A percentile compares a stretch with the other conserved stretches of the same genome.
Conservation (phyloP, 2,329 filamentous ascomycete species). For the Talaromyces marneffei region DNA sequence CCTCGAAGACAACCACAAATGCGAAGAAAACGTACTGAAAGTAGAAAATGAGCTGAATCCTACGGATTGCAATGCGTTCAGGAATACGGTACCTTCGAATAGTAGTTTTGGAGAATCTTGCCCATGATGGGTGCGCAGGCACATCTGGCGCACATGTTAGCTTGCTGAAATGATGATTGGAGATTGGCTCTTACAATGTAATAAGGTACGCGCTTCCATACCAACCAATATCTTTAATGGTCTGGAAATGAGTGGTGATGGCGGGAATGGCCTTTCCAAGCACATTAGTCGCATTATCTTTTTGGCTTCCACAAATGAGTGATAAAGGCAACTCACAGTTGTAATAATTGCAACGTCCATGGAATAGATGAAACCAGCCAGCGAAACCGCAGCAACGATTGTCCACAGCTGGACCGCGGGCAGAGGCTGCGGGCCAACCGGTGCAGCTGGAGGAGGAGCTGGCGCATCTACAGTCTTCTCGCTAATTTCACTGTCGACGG, state of each 20-base stretch:
- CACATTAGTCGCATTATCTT: background rate
- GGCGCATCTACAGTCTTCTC: background rate
- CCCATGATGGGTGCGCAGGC: slow-evolving; percentile 9
- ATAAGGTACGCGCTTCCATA: slow-evolving; percentile 12
- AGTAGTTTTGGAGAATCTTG: slow-evolving; percentile 7
- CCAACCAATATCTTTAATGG: slow-evolving; percentile 12
- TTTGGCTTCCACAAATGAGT: background rate
- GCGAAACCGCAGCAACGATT: slow-evolving; percentile 10
- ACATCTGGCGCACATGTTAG: slow-evolving; percentile 5
- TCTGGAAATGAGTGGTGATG: slow-evolving; percentile 9
- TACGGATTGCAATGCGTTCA: background rate
- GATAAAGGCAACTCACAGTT: background rate
- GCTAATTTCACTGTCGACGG: background rate
- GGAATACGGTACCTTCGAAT: slow-evolving; percentile 4
- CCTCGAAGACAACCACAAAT: slow-evolving; percentile 30
- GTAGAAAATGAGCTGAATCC: background rate
- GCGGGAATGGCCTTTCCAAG: slow-evolving; percentile 6
- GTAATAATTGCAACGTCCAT: slow-evolving; percentile 11
- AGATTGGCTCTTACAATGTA: background rate
- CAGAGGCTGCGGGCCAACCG: background rate
- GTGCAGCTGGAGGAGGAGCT: background rate
- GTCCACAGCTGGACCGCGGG: slow-evolving; percentile 10
- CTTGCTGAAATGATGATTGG: background rate
- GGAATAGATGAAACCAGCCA: slow-evolving; percentile 9
- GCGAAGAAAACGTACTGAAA: background rate